A percentile compares a stretch with the other conserved stretches of the same genome.
phyloP scores from a whole-genome alignment of 73 alveolate species.

The Paraurostyla sp. region DNA sequence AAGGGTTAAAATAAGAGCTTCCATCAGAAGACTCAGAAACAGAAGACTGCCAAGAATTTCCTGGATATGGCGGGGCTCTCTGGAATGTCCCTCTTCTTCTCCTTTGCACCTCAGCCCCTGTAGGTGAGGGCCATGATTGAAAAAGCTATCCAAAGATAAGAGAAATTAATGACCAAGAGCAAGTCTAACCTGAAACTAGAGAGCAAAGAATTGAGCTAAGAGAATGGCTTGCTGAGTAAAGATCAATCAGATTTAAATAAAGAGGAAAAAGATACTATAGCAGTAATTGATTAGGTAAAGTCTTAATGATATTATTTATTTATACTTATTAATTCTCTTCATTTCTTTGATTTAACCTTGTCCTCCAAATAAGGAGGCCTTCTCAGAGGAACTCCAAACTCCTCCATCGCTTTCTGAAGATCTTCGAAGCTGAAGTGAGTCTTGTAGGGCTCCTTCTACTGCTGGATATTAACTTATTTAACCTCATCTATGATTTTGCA shows the following conservation, averaged over 20 bases:
- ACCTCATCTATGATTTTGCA: constrained; percentile 46
- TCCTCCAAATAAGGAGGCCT: constrained; percentile 58
- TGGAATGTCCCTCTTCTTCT: constrained; percentile 3
- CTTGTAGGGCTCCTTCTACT: constrained; percentile 28
- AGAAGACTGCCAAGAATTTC: neutral
- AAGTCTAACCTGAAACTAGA: neutral
- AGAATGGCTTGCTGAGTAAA: too few species aligned
- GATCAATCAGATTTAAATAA: too few species aligned
- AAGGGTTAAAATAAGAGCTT: too few species aligned
- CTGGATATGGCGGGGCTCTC: neutral
- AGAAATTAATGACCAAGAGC: neutral
- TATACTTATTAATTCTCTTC: neutral
- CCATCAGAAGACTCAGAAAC: neutral
- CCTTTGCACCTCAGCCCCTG: constrained; percentile 26
- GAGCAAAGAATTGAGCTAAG: neutral
- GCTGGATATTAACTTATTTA: constrained; percentile 23
- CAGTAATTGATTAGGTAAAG: neutral
- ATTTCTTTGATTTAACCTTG: neutral
- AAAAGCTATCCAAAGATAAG: constrained; percentile 4
- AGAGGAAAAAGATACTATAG: neutral
- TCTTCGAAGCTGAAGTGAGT: constrained; percentile 49
- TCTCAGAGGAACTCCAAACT: constrained; percentile 58
- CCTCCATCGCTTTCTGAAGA: constrained; percentile 45
- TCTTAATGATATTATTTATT: neutral
- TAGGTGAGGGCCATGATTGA: constrained; percentile 13